These are phyloP conservation scores for Afroboletus lepidellus DNA, from an alignment of 1,284 basidiomycete genomes.

Conservation along the genomic window DNA sequence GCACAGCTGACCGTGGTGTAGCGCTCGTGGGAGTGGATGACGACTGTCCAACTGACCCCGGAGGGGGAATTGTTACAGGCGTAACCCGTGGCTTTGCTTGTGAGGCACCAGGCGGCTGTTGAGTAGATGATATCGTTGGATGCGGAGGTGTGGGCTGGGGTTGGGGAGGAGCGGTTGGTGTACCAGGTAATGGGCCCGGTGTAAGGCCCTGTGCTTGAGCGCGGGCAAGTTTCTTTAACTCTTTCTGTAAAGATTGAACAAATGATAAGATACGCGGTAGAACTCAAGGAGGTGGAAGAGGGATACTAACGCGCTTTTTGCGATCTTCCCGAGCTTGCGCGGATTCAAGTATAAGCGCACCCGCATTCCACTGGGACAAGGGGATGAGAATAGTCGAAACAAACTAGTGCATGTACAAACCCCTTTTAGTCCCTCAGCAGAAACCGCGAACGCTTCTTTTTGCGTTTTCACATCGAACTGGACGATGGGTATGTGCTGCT, in stretches of 20 bases:
- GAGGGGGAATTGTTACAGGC: constrained; percentile 35
- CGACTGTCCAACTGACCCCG: constrained; percentile 15
- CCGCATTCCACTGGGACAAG: constrained; percentile 64
- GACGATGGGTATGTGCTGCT: constrained; percentile 62
- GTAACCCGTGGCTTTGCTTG: constrained; percentile 40
- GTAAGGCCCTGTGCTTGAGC: constrained; percentile 46
- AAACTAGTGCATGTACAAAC: constrained; percentile 45
- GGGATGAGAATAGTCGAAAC: constrained; percentile 19
- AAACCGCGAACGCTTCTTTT: constrained; percentile 69
- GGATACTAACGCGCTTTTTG: constrained; percentile 64
- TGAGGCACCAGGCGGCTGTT: constrained; percentile 30
- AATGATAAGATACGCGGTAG: constrained; percentile 17
- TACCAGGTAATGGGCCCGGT: constrained; percentile 27
- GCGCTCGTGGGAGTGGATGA: constrained; percentile 33
- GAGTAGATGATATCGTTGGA: constrained; percentile 25
- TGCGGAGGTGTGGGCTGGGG: constrained; percentile 32
- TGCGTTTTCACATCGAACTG: constrained; percentile 69
- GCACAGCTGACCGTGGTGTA: constrained; percentile 32
- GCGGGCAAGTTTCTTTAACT: constrained; percentile 67
- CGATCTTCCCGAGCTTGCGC: constrained; percentile 76
- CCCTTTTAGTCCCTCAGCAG: constrained; percentile 70
- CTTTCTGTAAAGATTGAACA: constrained; percentile 50
- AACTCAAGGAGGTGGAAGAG: constrained; percentile 6
- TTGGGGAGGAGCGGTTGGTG: constrained; percentile 27
- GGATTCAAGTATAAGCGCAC: constrained; percentile 61